These are phyloP conservation scores for Geotrichum fermentans DNA, from an alignment of 1,139 yeast genomes.

Conservation along the genomic window DNA sequence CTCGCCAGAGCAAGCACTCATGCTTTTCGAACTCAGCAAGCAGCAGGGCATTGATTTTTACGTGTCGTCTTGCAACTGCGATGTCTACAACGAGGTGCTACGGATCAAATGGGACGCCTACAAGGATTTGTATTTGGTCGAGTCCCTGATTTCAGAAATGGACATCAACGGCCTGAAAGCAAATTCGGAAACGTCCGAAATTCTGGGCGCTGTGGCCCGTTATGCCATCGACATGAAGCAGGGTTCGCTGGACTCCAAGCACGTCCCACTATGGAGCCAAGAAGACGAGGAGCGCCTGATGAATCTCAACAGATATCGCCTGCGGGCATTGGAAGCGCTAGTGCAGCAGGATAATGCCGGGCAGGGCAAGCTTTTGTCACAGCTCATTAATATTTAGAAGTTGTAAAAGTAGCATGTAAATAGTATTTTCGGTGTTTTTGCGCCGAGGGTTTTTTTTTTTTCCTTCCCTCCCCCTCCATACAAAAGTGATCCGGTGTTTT, in stretches of 20 bases:
- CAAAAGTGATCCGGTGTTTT: too few species aligned
- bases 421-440: not conserved
- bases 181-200: constrained; percentile 36
- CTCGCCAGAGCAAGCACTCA: constrained; percentile 40
- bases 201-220: constrained; percentile 30
- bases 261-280: constrained; percentile 35
- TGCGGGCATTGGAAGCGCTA: constrained; percentile 21
- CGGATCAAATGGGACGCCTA: constrained; percentile 40
- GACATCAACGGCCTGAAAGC: constrained; percentile 43
- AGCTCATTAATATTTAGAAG: not conserved
- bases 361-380: constrained; percentile 3
- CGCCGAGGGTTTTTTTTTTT: not conserved
- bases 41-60: constrained; percentile 38
- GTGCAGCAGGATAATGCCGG: constrained; percentile 1
- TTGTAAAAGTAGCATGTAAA: not conserved
- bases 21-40: constrained; percentile 41
- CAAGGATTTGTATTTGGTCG: constrained; percentile 39
- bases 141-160: constrained; percentile 40
- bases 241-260: constrained; percentile 24
- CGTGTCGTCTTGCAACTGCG: constrained; percentile 41
- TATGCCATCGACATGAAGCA: constrained; percentile 26
- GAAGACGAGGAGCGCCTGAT: constrained; percentile 35
- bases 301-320: constrained; percentile 33
- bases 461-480: too few species aligned
- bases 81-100: constrained; percentile 41